These are phyloP conservation scores for Calocera viscosa DNA, from an alignment of 768 basidiomycete genomes.

Conservation along the genomic window DNA sequence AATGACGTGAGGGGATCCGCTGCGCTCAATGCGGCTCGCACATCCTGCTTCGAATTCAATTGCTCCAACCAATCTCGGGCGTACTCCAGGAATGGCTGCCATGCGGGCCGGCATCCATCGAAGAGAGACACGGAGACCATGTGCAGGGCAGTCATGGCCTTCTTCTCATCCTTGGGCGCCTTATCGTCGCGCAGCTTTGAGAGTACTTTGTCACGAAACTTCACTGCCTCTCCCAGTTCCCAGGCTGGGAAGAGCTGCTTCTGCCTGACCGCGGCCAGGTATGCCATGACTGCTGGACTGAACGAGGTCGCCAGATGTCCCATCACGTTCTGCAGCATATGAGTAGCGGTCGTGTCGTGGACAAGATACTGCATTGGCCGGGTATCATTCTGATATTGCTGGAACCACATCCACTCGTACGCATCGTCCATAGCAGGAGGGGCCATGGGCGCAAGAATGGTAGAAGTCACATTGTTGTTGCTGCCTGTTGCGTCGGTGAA, in stretches of 20 bases:
- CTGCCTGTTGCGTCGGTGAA: neutral
- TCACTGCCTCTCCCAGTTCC: neutral
- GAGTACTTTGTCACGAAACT: neutral
- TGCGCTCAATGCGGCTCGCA: neutral
- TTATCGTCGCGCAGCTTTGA: neutral
- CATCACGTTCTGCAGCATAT: neutral
- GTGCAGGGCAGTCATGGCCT: slow-evolving; percentile 68
- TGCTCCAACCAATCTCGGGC: slow-evolving; percentile 57
- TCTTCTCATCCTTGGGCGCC: slow-evolving; percentile 21
- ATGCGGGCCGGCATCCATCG: slow-evolving; percentile 53
- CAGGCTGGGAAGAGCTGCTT: slow-evolving; percentile 6
- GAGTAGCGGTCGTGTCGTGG: neutral
- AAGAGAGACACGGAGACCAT: slow-evolving; percentile 61
- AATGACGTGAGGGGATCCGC: neutral
- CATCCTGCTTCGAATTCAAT: neutral
- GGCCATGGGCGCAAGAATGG: neutral
- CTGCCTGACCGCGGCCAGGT: neutral
- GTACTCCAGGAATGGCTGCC: slow-evolving; percentile 56
- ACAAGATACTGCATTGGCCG: slow-evolving; percentile 2
- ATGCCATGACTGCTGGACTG: neutral
- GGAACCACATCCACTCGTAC: slow-evolving; percentile 6
- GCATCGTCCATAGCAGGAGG: neutral
- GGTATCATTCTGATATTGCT: slow-evolving; percentile 4
- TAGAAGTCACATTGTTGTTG: neutral
- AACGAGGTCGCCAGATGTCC: neutral